Evolutionary conservation across 2,329 filamentous ascomycete genomes (phyloP).

Genomic region (Ambrosiella beaveri): DNA sequence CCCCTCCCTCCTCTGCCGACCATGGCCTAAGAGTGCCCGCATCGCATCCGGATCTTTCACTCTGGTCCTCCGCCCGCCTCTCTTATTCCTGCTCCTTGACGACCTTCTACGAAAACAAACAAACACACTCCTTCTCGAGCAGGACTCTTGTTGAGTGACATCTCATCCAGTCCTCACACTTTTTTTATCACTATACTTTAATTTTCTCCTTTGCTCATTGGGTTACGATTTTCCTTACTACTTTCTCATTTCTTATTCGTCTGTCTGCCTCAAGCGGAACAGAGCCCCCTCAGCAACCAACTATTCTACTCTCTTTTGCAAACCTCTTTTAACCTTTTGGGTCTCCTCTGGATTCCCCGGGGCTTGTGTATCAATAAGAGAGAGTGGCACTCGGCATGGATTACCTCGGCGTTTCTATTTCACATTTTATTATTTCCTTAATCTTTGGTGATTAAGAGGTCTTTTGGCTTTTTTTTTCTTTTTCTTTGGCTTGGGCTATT

Average conservation of each 20-base stretch:
- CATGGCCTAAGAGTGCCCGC: slow-evolving; percentile 26
- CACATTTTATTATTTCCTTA: slow-evolving; percentile 2
- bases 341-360: neutral
- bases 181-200: neutral
- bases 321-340: slow-evolving; percentile 1
- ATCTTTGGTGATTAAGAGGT: neutral
- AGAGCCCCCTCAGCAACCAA: slow-evolving; percentile 8
- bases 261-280: neutral
- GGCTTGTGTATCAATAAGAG: slow-evolving; percentile 10
- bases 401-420: slow-evolving; percentile 7
- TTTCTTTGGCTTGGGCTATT: neutral
- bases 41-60: neutral
- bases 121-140: neutral
- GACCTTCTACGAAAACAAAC: neutral
- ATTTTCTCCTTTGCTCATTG: neutral
- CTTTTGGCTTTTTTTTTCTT: neutral
- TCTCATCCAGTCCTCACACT: neutral
- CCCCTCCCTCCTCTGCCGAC: slow-evolving; percentile 50
- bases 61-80: neutral
- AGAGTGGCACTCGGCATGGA: slow-evolving; percentile 6
- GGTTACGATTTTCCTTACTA: neutral
- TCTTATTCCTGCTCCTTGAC: slow-evolving; percentile 1
- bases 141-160: neutral
- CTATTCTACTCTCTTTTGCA: slow-evolving; percentile 11
- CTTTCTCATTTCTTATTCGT: slow-evolving; percentile 4